Evolutionary conservation across 139 green algal genomes (phyloP), one percentile per base, ranked within the genome.

Genomic region (Trebouxia sp.): DNA sequence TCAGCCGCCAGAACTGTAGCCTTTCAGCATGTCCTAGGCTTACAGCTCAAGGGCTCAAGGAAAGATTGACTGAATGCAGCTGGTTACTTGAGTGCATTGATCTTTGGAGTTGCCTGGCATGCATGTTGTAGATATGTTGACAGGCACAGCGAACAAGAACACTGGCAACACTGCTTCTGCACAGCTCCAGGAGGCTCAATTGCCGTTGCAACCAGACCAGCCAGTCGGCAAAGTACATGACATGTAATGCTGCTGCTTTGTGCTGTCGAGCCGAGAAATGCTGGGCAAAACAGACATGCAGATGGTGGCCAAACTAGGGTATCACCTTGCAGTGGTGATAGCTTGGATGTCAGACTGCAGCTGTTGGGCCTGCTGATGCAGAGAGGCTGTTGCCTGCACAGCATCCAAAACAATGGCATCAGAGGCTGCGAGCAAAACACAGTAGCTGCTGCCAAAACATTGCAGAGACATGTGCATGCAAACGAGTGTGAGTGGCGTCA

Each of bases 341-440:
- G 39, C 69, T 32, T 77, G 69, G 22, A 77, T 77, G 69, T 77
- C 69, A 41, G 41, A 39, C n/a, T 77, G 69, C 69, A 77, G 42
- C 41, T 77, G 69, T 28, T 53, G 69, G 24, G 43, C 42, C 28
- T 35, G 69, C 42, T 77, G 69, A n/a, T 77, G 69, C 41, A 51
- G 26, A 28, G 69, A 20, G 5, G 11, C 41, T 0, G 39, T 24
- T 11, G 24, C 41, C 69, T 77, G 42, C 69, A 77, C 7, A 17
- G 3, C 3, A 53, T 53, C 15, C 2, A 6, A 53, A n/a, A n/a
- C n/a, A n/a, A n/a, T n/a, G n/a, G n/a, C n/a, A n/a, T n/a, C n/a
- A n/a, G n/a, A n/a, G n/a, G n/a, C n/a, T n/a, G n/a, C n/a, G n/a
- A n/a, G n/a, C n/a, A n/a, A n/a, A n/a, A n/a, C n/a, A n/a, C n/a